These are phyloP conservation scores for Hymenoscyphus albidus DNA, from an alignment of 2,329 filamentous ascomycete genomes.

Conservation along the genomic window DNA sequence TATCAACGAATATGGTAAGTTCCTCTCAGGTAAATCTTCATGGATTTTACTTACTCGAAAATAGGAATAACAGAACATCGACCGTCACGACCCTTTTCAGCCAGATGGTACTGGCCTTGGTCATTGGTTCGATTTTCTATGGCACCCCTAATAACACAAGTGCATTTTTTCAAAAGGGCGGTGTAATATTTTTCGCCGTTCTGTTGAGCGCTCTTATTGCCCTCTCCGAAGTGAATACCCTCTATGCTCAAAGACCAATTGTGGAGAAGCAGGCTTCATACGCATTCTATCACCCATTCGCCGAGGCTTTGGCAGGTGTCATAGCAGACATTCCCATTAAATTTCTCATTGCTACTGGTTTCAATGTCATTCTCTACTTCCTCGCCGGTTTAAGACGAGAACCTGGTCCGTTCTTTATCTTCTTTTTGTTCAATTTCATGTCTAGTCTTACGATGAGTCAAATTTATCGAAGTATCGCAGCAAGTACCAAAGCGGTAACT, in stretches of 20 bases:
- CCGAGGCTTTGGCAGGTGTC: conserved; percentile 84
- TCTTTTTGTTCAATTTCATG: conserved; percentile 42
- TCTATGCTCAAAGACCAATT: conserved; percentile 84
- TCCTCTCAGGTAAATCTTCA: background rate
- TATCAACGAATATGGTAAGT: conserved; percentile 62
- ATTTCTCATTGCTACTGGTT: conserved; percentile 65
- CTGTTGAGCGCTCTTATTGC: conserved; percentile 64
- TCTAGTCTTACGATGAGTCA: conserved; percentile 61
- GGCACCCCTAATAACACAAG: conserved; percentile 49
- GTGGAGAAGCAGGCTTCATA: conserved; percentile 88
- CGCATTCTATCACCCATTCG: conserved; percentile 84
- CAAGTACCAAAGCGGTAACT: conserved; percentile 65
- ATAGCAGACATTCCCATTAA: conserved; percentile 84
- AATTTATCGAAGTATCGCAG: conserved; percentile 69
- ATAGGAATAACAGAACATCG: conserved; percentile 65
- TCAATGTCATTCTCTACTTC: conserved; percentile 83
- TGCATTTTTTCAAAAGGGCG: conserved; percentile 60
- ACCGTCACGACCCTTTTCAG: conserved; percentile 47
- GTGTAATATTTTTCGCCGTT: conserved; percentile 65
- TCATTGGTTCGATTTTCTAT: conserved; percentile 60
- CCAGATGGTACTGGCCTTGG: conserved; percentile 45
- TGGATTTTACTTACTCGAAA: background rate
- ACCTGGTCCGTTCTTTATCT: conserved; percentile 80
- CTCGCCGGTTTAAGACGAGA: conserved; percentile 68
- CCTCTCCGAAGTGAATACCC: conserved; percentile 60